Evolutionary conservation across 495 filamentous ascomycete genomes (phyloP).

Genomic region (Extremus antarcticus): DNA sequence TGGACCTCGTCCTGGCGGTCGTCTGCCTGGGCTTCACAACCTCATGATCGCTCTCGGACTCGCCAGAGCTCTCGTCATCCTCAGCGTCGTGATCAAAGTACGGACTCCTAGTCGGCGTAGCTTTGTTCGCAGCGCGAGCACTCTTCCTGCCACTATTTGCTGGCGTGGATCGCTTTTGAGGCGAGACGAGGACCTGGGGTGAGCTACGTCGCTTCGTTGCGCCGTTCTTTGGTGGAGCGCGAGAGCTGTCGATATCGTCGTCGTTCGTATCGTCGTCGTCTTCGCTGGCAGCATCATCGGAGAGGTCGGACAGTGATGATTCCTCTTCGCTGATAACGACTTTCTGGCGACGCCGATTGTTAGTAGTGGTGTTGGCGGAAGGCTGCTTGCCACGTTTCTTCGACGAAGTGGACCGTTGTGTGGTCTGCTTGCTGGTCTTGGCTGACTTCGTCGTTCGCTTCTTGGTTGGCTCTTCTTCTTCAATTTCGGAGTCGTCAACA

Average conservation of each 20-base stretch:
- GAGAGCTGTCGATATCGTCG: conserved; percentile 3
- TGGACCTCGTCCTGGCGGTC: conserved; percentile 12
- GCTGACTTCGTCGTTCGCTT: neutral
- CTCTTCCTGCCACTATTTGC: conserved; percentile 19
- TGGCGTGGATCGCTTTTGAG: conserved; percentile 5
- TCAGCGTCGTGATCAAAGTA: conserved; percentile 29
- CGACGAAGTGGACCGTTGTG: neutral
- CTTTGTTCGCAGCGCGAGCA: conserved; percentile 22
- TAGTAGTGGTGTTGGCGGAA: neutral
- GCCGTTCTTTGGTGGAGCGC: neutral
- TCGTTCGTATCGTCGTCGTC: conserved; percentile 6
- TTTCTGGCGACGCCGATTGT: neutral
- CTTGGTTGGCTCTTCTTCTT: neutral
- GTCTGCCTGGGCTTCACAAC: conserved; percentile 12
- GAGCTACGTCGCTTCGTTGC: neutral
- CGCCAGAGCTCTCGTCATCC: conserved; percentile 20
- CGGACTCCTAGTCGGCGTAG: conserved; percentile 24
- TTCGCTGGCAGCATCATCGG: neutral
- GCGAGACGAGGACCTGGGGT: neutral
- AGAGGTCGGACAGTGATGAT: conserved; percentile 2
- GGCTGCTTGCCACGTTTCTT: neutral
- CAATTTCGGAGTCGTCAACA: conserved; percentile 4
- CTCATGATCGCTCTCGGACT: conserved; percentile 6
- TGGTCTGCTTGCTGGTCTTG: neutral
- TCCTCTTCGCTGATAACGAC: neutral